Evolutionary conservation across 2,329 filamentous ascomycete species (phyloP).

Genomic region (Trichoderma semiorbis): DNA sequence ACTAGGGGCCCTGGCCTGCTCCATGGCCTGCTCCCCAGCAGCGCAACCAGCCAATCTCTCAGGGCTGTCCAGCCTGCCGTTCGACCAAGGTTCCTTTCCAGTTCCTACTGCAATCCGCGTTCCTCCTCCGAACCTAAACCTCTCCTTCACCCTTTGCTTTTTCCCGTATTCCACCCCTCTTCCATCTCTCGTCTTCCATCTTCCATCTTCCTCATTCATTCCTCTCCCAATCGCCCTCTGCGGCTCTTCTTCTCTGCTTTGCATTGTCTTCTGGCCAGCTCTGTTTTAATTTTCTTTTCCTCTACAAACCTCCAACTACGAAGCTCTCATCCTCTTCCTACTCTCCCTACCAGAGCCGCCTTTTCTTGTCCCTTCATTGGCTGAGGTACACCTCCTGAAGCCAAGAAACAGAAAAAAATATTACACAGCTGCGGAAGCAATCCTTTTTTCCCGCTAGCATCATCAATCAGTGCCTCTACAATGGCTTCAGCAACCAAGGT

Average conservation of each 20-base stretch:
- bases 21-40: background rate
- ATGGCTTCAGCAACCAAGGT: slow-evolving; percentile 39
- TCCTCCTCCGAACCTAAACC: slow-evolving; percentile 12
- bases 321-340: background rate
- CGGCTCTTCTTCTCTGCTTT: slow-evolving; percentile 1
- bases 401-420: background rate
- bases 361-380: background rate
- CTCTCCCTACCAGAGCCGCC: background rate
- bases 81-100: too few relatives aligned
- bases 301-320: background rate
- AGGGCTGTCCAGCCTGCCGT: background rate
- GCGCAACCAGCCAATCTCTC: background rate
- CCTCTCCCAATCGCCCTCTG: slow-evolving; percentile 9
- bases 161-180: slow-evolving; percentile 12
- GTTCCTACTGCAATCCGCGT: background rate
- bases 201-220: slow-evolving; percentile 13
- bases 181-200: slow-evolving; percentile 12
- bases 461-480: slow-evolving; percentile 22
- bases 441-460: slow-evolving; percentile 10
- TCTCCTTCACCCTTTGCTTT: slow-evolving; percentile 13
- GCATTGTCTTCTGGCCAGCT: slow-evolving; percentile 17
- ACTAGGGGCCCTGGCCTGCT: background rate
- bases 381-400: slow-evolving; percentile 1
- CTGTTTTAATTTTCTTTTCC: background rate
- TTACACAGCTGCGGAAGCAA: slow-evolving; percentile 7